Evolutionary conservation across 768 basidiomycete species (phyloP).

Genomic region (Kwoniella sp.): DNA sequence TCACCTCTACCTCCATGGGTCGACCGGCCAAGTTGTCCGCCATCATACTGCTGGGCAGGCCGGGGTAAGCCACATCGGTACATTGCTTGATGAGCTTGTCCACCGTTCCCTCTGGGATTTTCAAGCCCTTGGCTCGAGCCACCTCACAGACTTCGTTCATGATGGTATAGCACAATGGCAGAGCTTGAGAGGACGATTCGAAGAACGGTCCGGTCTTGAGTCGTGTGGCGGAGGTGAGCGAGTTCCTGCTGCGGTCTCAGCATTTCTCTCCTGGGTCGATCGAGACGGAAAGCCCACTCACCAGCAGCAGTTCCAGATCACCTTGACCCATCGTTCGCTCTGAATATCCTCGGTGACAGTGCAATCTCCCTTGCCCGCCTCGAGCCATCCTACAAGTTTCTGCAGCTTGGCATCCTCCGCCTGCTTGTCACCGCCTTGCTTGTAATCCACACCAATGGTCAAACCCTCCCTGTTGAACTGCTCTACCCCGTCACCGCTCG

Average conservation of each 20-base stretch:
- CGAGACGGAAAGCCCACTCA: neutral
- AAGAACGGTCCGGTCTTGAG: constrained; percentile 43
- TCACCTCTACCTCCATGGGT: constrained; percentile 47
- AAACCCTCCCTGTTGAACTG: constrained; percentile 44
- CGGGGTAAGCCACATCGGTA: constrained; percentile 35
- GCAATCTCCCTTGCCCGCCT: constrained; percentile 34
- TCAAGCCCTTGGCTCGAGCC: constrained; percentile 43
- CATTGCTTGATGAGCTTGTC: constrained; percentile 44
- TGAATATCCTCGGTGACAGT: constrained; percentile 43
- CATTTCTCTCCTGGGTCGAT: too few relatives aligned
- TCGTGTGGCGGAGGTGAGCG: constrained; percentile 41
- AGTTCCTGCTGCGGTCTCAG: constrained; percentile 37
- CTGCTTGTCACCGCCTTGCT: constrained; percentile 11
- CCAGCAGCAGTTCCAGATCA: constrained; percentile 41
- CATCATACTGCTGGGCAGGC: constrained; percentile 46
- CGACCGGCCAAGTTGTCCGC: constrained; percentile 40
- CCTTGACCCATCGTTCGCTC: constrained; percentile 47
- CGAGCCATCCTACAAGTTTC: constrained; percentile 26
- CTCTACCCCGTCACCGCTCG: constrained; percentile 29
- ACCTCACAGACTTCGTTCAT: constrained; percentile 44
- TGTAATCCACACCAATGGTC: constrained; percentile 47
- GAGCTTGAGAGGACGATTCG: constrained; percentile 32
- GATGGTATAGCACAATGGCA: constrained; percentile 37
- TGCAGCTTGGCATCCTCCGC: constrained; percentile 35
- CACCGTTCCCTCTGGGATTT: constrained; percentile 40